phyloP scores from a whole-genome alignment of 306 rosid genomes.

The Pueraria montana region DNA sequence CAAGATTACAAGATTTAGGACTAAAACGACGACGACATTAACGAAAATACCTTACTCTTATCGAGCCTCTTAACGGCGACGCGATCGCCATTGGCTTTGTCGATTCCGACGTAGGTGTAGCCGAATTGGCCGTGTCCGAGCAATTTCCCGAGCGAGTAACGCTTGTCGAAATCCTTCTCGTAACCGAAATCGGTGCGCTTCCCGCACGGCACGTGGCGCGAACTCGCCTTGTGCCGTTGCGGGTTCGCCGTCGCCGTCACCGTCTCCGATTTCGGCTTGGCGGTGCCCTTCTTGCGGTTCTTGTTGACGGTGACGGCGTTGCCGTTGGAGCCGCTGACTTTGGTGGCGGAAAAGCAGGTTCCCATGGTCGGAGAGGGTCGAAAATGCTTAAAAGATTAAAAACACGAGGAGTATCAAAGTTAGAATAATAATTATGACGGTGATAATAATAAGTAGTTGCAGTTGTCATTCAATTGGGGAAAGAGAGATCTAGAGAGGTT shows the following conservation, averaged over 20 bases:
- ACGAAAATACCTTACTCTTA: constrained; percentile 68
- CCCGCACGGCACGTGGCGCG: constrained; percentile 66
- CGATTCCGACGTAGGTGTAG: constrained; percentile 76
- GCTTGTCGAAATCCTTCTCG: constrained; percentile 61
- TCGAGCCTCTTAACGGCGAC: constrained; percentile 88
- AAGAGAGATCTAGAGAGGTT: background rate
- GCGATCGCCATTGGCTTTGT: constrained; percentile 74
- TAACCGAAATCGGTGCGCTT: constrained; percentile 86
- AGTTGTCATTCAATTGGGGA: background rate
- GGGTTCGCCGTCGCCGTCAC: background rate
- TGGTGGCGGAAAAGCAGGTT: constrained; percentile 54
- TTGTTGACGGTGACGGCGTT: constrained; percentile 17
- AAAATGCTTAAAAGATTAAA: constrained; percentile 30
- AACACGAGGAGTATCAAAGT: background rate
- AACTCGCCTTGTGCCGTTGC: constrained; percentile 17
- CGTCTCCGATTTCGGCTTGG: background rate
- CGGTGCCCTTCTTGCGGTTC: background rate
- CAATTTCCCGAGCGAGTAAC: constrained; percentile 78
- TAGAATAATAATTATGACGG: background rate
- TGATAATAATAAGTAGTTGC: background rate
- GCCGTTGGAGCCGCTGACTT: constrained; percentile 53
- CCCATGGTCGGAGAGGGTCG: constrained; percentile 50
- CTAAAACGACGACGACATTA: background rate
- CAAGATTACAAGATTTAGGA: background rate
- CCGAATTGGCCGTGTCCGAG: constrained; percentile 91